Evolutionary conservation across 164 flowering plant genomes (phyloP), one percentile per base, ranked within the genome.

Genomic region (Paratinospora sagittata): DNA sequence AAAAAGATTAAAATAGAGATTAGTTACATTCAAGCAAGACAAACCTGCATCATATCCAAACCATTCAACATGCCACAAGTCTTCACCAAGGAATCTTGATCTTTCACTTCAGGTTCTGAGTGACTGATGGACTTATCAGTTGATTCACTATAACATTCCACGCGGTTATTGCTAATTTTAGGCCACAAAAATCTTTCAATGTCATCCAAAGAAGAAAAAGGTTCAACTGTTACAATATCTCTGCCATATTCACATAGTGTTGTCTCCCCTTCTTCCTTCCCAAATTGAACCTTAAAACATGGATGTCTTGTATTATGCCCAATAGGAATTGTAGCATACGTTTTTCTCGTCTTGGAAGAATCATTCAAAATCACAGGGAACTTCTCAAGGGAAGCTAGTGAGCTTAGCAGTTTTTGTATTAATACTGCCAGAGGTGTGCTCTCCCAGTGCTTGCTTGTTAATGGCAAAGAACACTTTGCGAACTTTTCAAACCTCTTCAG

Each of bases 171-270:
- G 52, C 74, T 62, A 68, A 95, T 90, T 80, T 77, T 85, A 69
- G 87, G 87, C 89, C 85, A 81, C 78, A 95, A 70, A 80, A 74
- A 91, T 49, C 68, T 75, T 75, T 89, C 93, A 83, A 96, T 82
- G 58, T 81, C 89, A 73, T 88, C 82, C 73, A 91, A 66, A 33
- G 86, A 77, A 34, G 87, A 74, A 72, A 91, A 85, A 27, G 98
- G 90, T 52, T 93, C 97, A 76, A 91, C 92, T 72, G 81, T 81
- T 47, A 86, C 66, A 79, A 81, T 71, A 71, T 83, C 83, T 72
- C 72, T 73, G 47, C 76, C 71, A 72, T 75, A 84, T 71, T 88
- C 89, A 78, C 78, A 34, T 2, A 91, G 83, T 60, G 27, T 7
- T 52, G 78, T 61, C 74, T 90, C 99, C 45, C 78, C 89, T 58